Base-by-base conservation (phyloP, 257 asterid species). In the Thymus quinquecostatus region DNA sequence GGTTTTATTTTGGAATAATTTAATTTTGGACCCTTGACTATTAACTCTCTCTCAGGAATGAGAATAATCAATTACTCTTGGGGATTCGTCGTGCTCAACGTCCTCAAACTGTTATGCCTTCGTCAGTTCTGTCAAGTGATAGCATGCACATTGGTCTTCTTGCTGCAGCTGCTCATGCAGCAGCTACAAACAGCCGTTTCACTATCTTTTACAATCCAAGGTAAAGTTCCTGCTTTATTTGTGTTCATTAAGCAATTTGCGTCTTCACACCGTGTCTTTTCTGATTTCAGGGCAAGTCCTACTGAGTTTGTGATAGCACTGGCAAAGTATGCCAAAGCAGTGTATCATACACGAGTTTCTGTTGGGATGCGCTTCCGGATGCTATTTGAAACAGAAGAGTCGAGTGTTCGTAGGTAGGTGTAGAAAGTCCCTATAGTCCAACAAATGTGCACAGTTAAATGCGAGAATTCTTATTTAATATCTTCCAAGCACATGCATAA, bases 71-170 rank as follows among this genome's bases (percentile, higher is more conserved):
- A 80, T 73, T 92, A 75, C 82, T 92, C 56, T 77, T 92, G 86
- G 98, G 98, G 34, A 90, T 92, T 75, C 87, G 98, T 11, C 96
- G 85, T 43, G 96, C 98, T 41, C 88, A 61, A 83, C 93, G 98
- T 69, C 88, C 98, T 66, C 98, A 88, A 80, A 82, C 92, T 14
- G 85, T 92, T 63, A 88, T 92, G 98, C 97, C 98, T 29, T 89
- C 98, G 41, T 92, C 98, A 9, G 97, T 92, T 62, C 78, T 92
- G 71, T 90, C 98, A 34, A 92, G 96, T 70, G 98, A 92, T 70
- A 92, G 97, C 86, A 92, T 90, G 97, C 98, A 92, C 80, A 92
- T 92, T 59, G 98, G 98, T 60, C 98, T 92, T 72, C 97, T 92
- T 75, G 98, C 98, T 71, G 98, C 97, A 5, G 98, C 98, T 48